Conservation (phyloP, 2,329 filamentous ascomycete species). For the Pyrenochaeta sp. region DNA sequence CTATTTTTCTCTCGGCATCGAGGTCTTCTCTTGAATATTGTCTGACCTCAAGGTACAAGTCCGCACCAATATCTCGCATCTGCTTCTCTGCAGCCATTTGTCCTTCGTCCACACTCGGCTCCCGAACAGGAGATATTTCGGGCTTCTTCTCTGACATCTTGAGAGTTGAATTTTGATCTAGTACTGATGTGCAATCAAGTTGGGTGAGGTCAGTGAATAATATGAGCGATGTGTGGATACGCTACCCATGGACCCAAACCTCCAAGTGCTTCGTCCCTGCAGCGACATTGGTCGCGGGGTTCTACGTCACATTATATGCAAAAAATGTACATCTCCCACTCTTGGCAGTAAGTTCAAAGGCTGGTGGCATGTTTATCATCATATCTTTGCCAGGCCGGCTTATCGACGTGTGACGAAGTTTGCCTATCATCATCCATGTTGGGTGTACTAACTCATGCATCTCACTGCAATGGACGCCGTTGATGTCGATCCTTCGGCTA, state of each 20-base stretch:
- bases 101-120: conserved; percentile 38
- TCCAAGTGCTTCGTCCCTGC: neutral
- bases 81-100: conserved; percentile 41
- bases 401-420: conserved; percentile 22
- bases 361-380: conserved; percentile 13
- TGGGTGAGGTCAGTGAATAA: neutral
- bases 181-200: neutral
- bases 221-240: no score
- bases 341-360: conserved; percentile 23
- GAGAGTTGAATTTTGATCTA: neutral
- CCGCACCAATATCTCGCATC: conserved; percentile 54
- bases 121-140: conserved; percentile 27
- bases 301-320: conserved; percentile 6
- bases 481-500: conserved; percentile 28
- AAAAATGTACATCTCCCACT: conserved; percentile 11
- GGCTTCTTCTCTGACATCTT: conserved; percentile 32
- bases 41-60: conserved; percentile 55
- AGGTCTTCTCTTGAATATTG: conserved; percentile 55
- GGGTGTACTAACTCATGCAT: conserved; percentile 13
- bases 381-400: conserved; percentile 10
- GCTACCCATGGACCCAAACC: neutral
- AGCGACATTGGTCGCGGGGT: neutral
- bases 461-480: conserved; percentile 16
- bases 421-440: conserved; percentile 21
- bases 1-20: conserved; percentile 51